A percentile compares a stretch with the other conserved stretches of the same genome.
phyloP scores from a whole-genome alignment of 116 monocot genomes.

The Thalassia testudinum region DNA sequence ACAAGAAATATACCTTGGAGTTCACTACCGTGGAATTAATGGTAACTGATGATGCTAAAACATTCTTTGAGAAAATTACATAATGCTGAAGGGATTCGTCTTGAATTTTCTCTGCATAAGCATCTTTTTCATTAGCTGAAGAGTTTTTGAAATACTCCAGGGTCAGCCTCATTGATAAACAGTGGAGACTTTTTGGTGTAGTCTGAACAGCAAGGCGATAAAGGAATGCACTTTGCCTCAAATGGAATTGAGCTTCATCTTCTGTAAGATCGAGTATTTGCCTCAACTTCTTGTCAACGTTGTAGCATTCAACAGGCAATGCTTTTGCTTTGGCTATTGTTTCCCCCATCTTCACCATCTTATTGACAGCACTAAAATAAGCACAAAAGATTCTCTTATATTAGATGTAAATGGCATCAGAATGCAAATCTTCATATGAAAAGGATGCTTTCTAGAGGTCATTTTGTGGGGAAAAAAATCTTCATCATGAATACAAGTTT shows the following conservation, averaged over 20 bases:
- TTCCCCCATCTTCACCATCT: slow-evolving; percentile 67
- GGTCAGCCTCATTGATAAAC: slow-evolving; percentile 84
- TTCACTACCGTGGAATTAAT: slow-evolving; percentile 88
- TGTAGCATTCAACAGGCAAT: slow-evolving; percentile 60
- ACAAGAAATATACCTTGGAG: slow-evolving; percentile 37
- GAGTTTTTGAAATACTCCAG: slow-evolving; percentile 70
- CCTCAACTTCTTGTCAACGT: slow-evolving; percentile 81
- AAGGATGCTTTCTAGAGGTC: background rate
- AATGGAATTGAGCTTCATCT: slow-evolving; percentile 91
- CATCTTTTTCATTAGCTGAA: slow-evolving; percentile 14
- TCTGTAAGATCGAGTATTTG: slow-evolving; percentile 83
- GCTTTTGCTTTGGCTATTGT: slow-evolving; percentile 55
- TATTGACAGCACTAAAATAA: slow-evolving; percentile 41
- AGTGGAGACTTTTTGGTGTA: slow-evolving; percentile 85
- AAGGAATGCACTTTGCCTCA: slow-evolving; percentile 92
- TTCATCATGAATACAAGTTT: background rate
- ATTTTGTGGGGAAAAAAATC: background rate
- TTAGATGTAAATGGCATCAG: background rate
- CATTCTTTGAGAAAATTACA: slow-evolving; percentile 61
- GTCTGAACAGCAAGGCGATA: slow-evolving; percentile 88
- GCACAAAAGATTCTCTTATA: background rate
- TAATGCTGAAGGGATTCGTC: slow-evolving; percentile 48
- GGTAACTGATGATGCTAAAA: slow-evolving; percentile 65
- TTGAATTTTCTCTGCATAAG: slow-evolving; percentile 17
- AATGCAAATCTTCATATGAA: background rate